Conservation (phyloP, 768 basidiomycete genomes). For the Panaeolus cyanescens region DNA sequence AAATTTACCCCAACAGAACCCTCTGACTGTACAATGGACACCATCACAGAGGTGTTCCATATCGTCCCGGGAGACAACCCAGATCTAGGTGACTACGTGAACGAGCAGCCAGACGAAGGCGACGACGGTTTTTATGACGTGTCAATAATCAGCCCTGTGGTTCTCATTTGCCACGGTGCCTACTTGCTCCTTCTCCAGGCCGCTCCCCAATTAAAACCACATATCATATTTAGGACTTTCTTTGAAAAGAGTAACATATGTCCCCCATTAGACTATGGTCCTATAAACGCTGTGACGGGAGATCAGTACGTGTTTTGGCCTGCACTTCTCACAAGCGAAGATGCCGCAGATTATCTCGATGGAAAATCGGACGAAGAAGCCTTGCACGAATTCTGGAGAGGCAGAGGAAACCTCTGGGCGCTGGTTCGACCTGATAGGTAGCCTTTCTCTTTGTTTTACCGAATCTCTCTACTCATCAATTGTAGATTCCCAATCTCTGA, state of each 20-base stretch:
- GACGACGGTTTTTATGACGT: background rate
- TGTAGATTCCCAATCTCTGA: background rate
- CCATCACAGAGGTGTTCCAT: background rate
- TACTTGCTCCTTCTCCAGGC: background rate
- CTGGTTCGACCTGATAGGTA: background rate
- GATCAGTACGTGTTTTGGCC: background rate
- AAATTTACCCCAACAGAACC: too few species aligned
- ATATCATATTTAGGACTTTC: background rate
- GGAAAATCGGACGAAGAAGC: background rate
- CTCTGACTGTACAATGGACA: too few species aligned
- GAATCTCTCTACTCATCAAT: too few species aligned
- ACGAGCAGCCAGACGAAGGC: background rate
- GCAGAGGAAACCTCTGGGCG: constrained; percentile 2
- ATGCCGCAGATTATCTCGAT: background rate
- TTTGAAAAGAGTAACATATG: background rate
- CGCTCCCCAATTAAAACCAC: background rate
- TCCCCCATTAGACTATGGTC: background rate
- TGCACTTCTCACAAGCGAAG: background rate
- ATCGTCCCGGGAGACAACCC: background rate
- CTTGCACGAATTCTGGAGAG: background rate
- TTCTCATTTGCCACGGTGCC: background rate
- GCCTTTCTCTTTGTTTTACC: too few species aligned
- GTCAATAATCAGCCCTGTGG: background rate
- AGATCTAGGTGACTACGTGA: background rate
- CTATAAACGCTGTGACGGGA: background rate